A percentile compares a stretch with the other conserved stretches of the same genome.
phyloP scores from a whole-genome alignment of 352 stramenopile species.

The Globisporangium echinulatum region DNA sequence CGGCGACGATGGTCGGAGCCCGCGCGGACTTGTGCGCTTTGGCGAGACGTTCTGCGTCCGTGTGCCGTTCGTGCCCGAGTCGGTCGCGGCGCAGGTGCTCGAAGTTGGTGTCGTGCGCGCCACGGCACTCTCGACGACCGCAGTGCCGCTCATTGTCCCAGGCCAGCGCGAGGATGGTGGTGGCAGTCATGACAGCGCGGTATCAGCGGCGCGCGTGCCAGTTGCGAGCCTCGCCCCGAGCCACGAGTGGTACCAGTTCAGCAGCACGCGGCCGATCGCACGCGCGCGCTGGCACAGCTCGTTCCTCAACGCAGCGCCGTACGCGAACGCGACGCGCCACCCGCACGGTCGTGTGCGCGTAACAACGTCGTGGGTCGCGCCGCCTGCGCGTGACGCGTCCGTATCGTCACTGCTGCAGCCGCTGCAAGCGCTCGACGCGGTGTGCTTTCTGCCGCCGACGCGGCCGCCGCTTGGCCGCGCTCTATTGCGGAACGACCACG shows the following conservation, averaged over 20 bases:
- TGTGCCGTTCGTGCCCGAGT: conserved; percentile 42
- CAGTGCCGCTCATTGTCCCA: conserved; percentile 46
- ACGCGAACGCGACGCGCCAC: conserved; percentile 29
- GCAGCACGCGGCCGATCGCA: conserved; percentile 31
- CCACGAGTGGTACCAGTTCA: conserved; percentile 77
- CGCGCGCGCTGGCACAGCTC: conserved; percentile 43
- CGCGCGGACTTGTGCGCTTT: conserved; percentile 34
- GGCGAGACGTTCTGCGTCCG: conserved; percentile 39
- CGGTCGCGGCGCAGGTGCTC: conserved; percentile 39
- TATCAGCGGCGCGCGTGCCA: conserved; percentile 12
- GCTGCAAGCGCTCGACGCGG: background rate
- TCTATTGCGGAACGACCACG: conserved; percentile 4
- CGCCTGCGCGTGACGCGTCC: background rate
- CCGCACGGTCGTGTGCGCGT: conserved; percentile 46
- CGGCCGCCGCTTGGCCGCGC: conserved; percentile 7
- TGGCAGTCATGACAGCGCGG: no score
- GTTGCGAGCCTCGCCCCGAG: conserved; percentile 41
- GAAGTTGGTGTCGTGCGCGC: conserved; percentile 32
- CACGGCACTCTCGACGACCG: conserved; percentile 36
- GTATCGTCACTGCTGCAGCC: background rate
- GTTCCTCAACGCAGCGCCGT: conserved; percentile 47
- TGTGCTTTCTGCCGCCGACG: conserved; percentile 9
- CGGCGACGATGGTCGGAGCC: background rate
- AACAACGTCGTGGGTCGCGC: conserved; percentile 30
- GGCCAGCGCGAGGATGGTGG: conserved; percentile 18